A percentile compares a stretch with the other conserved stretches of the same genome.
Evolutionary conservation across 2,329 filamentous ascomycete genomes (phyloP).

Genomic region (Neopestalotiopsis rosae): DNA sequence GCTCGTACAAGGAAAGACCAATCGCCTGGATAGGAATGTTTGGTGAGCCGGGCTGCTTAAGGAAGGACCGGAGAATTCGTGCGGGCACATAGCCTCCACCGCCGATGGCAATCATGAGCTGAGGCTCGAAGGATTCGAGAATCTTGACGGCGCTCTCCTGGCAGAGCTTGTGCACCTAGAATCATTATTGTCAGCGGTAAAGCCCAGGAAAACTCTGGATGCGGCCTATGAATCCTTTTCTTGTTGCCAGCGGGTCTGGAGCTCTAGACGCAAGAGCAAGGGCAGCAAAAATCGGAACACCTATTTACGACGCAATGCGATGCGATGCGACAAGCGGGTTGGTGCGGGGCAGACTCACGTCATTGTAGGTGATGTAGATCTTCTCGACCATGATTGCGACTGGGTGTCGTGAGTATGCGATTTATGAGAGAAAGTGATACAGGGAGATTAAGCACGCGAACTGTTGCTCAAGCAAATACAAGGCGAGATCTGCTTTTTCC

Average conservation of each 20-base stretch:
- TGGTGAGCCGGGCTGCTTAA: conserved; percentile 82
- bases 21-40: conserved; percentile 99
- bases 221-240: too few species aligned
- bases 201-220: background rate
- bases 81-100: conserved; percentile 97
- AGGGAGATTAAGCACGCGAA: background rate
- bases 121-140: conserved; percentile 84
- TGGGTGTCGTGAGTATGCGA: background rate
- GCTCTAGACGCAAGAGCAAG: background rate
- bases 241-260: background rate
- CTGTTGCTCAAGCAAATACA: background rate
- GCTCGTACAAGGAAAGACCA: conserved; percentile 95
- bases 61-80: conserved; percentile 95
- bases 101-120: conserved; percentile 98
- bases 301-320: background rate
- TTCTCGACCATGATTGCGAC: conserved; percentile 77
- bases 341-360: conserved; percentile 61
- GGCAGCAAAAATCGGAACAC: background rate
- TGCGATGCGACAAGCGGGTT: conserved; percentile 16
- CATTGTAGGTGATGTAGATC: conserved; percentile 89
- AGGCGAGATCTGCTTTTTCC: background rate
- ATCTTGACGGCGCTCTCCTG: conserved; percentile 83
- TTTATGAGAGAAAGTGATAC: background rate
- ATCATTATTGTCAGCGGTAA: background rate
- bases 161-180: conserved; percentile 95